phyloP scores from a whole-genome alignment of 345 rosid genomes.

The Eucalyptus grandis region DNA sequence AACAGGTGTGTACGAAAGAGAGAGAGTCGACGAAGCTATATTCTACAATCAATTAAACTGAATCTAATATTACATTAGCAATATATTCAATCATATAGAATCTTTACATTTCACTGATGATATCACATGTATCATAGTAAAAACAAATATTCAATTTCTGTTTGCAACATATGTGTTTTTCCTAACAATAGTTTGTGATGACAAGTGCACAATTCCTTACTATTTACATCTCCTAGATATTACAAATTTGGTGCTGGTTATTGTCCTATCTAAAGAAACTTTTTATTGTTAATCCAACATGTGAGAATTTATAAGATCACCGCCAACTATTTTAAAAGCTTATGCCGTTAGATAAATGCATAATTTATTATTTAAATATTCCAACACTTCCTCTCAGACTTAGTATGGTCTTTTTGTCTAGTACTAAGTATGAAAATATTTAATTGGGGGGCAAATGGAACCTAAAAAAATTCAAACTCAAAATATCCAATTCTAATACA shows the following conservation, averaged over 20 bases:
- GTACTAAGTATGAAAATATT: no score
- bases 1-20: neutral
- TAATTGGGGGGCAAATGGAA: no score
- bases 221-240: neutral
- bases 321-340: no score
- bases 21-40: neutral
- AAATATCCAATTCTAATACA: fast-evolving
- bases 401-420: no score
- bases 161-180: neutral
- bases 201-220: neutral
- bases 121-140: neutral
- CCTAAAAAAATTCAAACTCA: no score
- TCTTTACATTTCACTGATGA: neutral
- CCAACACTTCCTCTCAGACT: fast-evolving
- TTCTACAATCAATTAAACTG: neutral
- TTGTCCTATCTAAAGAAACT: no score
- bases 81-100: neutral
- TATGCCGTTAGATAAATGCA: no score
- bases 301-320: no score
- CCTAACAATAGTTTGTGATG: neutral
- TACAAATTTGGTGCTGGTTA: neutral
- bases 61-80: neutral
- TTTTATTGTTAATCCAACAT: neutral
- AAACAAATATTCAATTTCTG: neutral
- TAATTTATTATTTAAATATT: no score